Conservation (phyloP, 2,329 filamentous ascomycete genomes). For the Colletotrichum sp. region DNA sequence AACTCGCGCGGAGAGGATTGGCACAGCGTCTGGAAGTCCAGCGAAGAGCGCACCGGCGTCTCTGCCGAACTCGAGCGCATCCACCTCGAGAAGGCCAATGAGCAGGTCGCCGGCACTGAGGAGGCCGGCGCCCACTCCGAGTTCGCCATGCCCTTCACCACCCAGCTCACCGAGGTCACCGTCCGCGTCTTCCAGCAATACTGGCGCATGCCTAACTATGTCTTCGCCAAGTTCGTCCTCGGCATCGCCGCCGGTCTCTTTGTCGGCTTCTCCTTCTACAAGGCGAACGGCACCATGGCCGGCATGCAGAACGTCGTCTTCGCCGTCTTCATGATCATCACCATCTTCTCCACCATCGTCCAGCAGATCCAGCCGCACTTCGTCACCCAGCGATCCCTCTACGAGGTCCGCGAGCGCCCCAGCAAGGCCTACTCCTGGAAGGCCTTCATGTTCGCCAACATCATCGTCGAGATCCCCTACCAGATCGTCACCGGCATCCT, state of each 20-base stretch:
- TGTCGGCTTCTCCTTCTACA: slow-evolving; percentile 76
- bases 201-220: slow-evolving; percentile 80
- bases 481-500: slow-evolving; percentile 69
- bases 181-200: slow-evolving; percentile 80
- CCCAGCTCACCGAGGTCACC: slow-evolving; percentile 70
- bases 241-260: slow-evolving; percentile 68
- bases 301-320: slow-evolving; percentile 81
- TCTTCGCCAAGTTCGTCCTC: slow-evolving; percentile 74
- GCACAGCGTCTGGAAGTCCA: slow-evolving; percentile 69
- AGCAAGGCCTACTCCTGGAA: slow-evolving; percentile 79
- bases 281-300: slow-evolving; percentile 57
- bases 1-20: slow-evolving; percentile 59
- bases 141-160: slow-evolving; percentile 76
- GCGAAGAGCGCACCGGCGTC: slow-evolving; percentile 55
- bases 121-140: slow-evolving; percentile 53
- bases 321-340: slow-evolving; percentile 76
- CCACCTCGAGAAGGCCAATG: slow-evolving; percentile 49
- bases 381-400: slow-evolving; percentile 73
- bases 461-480: slow-evolving; percentile 76
- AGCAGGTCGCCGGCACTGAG: slow-evolving; percentile 20
- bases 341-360: slow-evolving; percentile 73
- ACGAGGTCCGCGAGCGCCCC: slow-evolving; percentile 79
- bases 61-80: slow-evolving; percentile 69
- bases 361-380: slow-evolving; percentile 81
- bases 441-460: slow-evolving; percentile 74